Evolutionary conservation across 1,284 basidiomycete species (phyloP), one percentile per base, ranked within the genome.

Genomic region (Taiwanofungus camphoratus): DNA sequence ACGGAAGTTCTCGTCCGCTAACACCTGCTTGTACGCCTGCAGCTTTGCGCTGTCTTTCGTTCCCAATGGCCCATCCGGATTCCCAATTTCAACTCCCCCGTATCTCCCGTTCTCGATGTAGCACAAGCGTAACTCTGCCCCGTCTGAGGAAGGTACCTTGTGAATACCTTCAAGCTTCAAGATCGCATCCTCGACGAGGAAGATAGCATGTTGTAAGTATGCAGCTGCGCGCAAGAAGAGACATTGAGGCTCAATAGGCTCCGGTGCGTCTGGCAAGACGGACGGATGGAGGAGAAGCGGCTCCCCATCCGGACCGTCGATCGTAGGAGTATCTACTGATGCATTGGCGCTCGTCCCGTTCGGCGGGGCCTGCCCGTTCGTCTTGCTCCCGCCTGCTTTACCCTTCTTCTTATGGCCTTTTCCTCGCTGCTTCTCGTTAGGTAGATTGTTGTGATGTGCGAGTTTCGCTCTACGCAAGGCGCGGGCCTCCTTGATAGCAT

Each of bases 231-330:
- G 79, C 21, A 88, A 68, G 64, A 92, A 92, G 20, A 88, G 64
- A n/a, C 85, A 65, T 54, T 91, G 88, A 0, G 78, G 79, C 56
- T 91, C 88, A 40, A 91, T 79, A 23, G 84, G 85, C 45, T 85
- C 82, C 0, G 84, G 87, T n/a, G 82, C 82, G 51, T 82, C 77
- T 6, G 82, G 77, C 2, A 77, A 71, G 21, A 77, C 72, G 11
- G 84, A 86, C 1, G 82, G 79, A 56, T 88, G 87, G 8, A 79
- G 58, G 30, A 70, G 54, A 19, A 70, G 58, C 3, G 67, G 64
- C 37, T 79, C 79, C 4, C 70, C 73, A 43, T 78, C 77, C 3
- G 65, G 63, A 2, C 70, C 72, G 22, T 77, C 74, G 29, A 63
- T 52, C 5, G 56, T 59, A 41, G 67, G 52, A 2, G 50, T 63